Conservation (phyloP, 2,329 filamentous ascomycete species). For the Sclerotinia subarctica region DNA sequence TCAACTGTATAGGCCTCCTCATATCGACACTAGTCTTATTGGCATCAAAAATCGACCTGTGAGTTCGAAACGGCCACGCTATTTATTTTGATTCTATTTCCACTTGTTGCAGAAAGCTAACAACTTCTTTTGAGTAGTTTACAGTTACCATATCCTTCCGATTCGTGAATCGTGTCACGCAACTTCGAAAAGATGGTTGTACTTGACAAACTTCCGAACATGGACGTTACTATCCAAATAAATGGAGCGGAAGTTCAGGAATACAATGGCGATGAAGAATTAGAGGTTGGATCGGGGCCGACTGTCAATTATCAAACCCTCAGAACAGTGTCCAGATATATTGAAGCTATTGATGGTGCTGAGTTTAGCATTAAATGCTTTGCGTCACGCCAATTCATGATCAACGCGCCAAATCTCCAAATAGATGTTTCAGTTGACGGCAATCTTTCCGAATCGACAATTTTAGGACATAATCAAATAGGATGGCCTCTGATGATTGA, state of each 20-base stretch:
- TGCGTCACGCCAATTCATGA: neutral
- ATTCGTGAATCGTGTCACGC: neutral
- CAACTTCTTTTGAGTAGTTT: neutral
- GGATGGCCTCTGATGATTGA: neutral
- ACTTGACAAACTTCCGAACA: neutral
- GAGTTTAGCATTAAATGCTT: constrained; percentile 6
- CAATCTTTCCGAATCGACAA: neutral
- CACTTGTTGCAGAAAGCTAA: neutral
- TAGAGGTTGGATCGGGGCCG: constrained; percentile 8
- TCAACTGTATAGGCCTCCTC: neutral
- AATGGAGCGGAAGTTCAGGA: neutral
- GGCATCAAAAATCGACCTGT: neutral
- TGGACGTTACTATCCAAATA: neutral
- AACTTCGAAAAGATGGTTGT: neutral
- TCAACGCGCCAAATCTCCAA: neutral
- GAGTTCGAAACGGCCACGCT: neutral
- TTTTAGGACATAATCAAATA: neutral
- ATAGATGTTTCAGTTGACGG: neutral
- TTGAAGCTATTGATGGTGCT: constrained; percentile 5
- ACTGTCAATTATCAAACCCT: constrained; percentile 1
- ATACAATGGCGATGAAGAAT: constrained; percentile 18
- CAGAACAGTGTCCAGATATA: constrained; percentile 17
- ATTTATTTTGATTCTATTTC: neutral
- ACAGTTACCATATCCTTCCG: neutral
- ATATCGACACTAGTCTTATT: neutral